A percentile compares a stretch with the other conserved stretches of the same genome.
Conservation (phyloP, 1,284 basidiomycete genomes). For the Butyriboletus appendiculatus region DNA sequence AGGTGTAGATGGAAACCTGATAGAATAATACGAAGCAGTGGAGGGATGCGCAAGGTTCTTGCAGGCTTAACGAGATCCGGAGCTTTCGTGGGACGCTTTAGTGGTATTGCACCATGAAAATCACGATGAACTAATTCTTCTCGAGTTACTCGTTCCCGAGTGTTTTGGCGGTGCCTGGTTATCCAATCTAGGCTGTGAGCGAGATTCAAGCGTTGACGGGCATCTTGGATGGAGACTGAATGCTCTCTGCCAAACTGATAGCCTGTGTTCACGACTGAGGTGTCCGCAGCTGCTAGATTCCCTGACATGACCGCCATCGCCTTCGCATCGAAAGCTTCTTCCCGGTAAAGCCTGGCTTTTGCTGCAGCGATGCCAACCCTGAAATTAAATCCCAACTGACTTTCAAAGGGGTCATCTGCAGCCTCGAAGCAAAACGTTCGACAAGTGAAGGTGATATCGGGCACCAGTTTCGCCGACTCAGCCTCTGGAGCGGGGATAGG, state of each 20-base stretch:
- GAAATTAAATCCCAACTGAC: constrained; percentile 78
- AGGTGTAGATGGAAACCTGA: constrained; percentile 62
- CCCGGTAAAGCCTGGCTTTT: constrained; percentile 72
- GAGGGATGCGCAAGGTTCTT: constrained; percentile 52
- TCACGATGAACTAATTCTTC: constrained; percentile 39
- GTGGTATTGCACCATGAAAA: constrained; percentile 30
- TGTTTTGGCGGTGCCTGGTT: constrained; percentile 47
- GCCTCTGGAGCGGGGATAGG: constrained; percentile 57
- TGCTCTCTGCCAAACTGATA: constrained; percentile 65
- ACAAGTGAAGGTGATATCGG: constrained; percentile 64
- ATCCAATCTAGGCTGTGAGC: constrained; percentile 85
- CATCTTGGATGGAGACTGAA: constrained; percentile 71
- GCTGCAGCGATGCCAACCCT: constrained; percentile 78
- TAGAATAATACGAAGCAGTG: constrained; percentile 74
- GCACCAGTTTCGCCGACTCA: constrained; percentile 74
- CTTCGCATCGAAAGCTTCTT: constrained; percentile 83
- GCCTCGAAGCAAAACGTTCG: constrained; percentile 73
- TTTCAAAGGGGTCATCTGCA: constrained; percentile 90
- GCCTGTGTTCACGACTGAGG: constrained; percentile 32
- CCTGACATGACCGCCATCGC: constrained; percentile 60
- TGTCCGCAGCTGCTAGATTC: constrained; percentile 23
- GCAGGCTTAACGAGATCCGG: constrained; percentile 39
- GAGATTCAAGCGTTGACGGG: constrained; percentile 69
- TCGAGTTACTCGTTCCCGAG: constrained; percentile 34
- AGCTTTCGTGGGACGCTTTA: constrained; percentile 32